phyloP scores from a whole-genome alignment of 2,329 filamentous ascomycete species.

The Seiridium unicorne region DNA sequence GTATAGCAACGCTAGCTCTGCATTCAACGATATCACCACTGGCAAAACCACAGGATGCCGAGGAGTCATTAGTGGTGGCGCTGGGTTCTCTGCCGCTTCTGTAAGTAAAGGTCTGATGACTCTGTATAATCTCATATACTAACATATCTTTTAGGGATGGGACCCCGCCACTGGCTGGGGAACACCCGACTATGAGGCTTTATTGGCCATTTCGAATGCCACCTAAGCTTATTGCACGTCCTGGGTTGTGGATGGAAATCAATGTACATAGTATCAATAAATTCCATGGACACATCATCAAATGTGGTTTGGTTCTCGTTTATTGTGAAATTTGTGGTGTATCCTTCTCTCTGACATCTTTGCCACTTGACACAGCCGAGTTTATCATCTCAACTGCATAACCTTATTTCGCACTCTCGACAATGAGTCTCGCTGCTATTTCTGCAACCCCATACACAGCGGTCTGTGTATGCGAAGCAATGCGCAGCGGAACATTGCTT shows the following conservation, averaged over 20 bases:
- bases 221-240: neutral
- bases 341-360: too few species aligned
- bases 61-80: neutral
- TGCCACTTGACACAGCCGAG: too few species aligned
- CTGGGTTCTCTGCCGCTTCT: neutral
- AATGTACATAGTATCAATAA: neutral
- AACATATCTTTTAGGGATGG: conserved; percentile 22
- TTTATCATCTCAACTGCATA: too few species aligned
- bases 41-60: conserved; percentile 40
- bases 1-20: conserved; percentile 34
- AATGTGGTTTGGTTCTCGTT: too few species aligned
- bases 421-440: conserved; percentile 17
- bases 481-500: conserved; percentile 40
- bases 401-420: neutral
- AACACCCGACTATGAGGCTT: conserved; percentile 18
- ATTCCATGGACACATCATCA: too few species aligned
- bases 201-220: conserved; percentile 1
- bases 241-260: neutral
- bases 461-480: conserved; percentile 41
- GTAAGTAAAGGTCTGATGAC: conserved; percentile 12
- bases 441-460: conserved; percentile 47
- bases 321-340: too few species aligned
- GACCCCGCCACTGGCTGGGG: conserved; percentile 31
- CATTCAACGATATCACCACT: conserved; percentile 38
- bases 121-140: conserved; percentile 16